phyloP scores from a whole-genome alignment of 1,284 basidiomycete species.

The Lignosus rhinocerotis region DNA sequence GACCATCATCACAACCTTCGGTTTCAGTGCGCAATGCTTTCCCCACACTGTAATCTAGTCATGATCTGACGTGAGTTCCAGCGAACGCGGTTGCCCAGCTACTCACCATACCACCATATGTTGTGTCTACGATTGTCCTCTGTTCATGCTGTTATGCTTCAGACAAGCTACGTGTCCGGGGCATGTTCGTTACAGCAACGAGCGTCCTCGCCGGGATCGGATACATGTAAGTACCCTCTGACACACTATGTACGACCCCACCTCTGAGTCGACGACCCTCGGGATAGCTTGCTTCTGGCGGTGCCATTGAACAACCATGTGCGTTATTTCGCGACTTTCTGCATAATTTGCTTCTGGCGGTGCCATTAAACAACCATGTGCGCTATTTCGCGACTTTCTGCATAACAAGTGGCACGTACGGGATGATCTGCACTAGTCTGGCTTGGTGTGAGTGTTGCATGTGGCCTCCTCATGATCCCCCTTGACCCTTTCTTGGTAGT shows the following conservation, averaged over 20 bases:
- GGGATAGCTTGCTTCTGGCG: slow-evolving; percentile 51
- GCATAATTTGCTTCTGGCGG: slow-evolving; percentile 52
- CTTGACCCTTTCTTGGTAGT: slow-evolving; percentile 37
- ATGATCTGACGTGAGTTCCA: slow-evolving; percentile 25
- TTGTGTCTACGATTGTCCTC: slow-evolving; percentile 68
- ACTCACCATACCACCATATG: slow-evolving; percentile 82
- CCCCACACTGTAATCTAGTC: not conserved
- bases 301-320: slow-evolving; percentile 48
- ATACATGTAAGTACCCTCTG: slow-evolving; percentile 52
- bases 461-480: no score
- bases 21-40: slow-evolving; percentile 43
- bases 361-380: slow-evolving; percentile 46
- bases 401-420: slow-evolving; percentile 69
- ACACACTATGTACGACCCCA: not conserved
- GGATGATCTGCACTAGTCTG: slow-evolving; percentile 63
- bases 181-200: slow-evolving; percentile 52
- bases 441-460: slow-evolving; percentile 63
- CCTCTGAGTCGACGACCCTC: no score
- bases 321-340: slow-evolving; percentile 73
- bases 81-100: slow-evolving; percentile 62
- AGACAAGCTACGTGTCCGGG: slow-evolving; percentile 73
- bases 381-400: slow-evolving; percentile 73
- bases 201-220: slow-evolving; percentile 59
- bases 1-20: slow-evolving; percentile 77
- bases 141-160: slow-evolving; percentile 62